A percentile compares a stretch with the other conserved stretches of the same genome.
These are phyloP conservation scores for Helicocarpus griseus DNA, from an alignment of 2,329 filamentous ascomycete species.

Conservation along the genomic window DNA sequence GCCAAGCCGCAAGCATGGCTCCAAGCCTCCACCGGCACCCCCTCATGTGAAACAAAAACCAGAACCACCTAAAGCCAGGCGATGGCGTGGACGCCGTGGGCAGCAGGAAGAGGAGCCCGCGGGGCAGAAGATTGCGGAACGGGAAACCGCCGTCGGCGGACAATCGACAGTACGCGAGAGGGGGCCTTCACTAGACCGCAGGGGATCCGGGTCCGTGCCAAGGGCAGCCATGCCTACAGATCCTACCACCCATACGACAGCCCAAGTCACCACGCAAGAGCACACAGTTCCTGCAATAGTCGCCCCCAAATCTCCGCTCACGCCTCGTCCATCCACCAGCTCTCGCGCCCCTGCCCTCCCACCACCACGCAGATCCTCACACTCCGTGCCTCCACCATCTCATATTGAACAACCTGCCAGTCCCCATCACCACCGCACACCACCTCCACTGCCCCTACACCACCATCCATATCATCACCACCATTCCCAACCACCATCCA, in stretches of 20 bases:
- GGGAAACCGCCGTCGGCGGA: neutral
- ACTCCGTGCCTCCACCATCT: conserved; percentile 16
- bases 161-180: neutral
- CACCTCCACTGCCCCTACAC: conserved; percentile 9
- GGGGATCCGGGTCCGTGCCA: conserved; percentile 2
- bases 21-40: neutral
- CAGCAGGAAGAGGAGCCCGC: conserved; percentile 21
- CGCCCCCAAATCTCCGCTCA: conserved; percentile 1
- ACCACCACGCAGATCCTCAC: conserved; percentile 30
- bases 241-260: neutral
- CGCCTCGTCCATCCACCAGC: conserved; percentile 2
- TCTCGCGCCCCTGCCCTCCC: conserved; percentile 30
- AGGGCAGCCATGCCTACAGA: conserved; percentile 1
- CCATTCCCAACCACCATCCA: neutral
- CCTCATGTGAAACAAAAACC: conserved; percentile 25
- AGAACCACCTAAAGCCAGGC: conserved; percentile 33
- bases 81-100: conserved; percentile 31
- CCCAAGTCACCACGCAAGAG: neutral
- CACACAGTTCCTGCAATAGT: neutral
- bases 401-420: conserved; percentile 9
- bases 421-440: conserved; percentile 10
- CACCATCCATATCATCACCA: conserved; percentile 5
- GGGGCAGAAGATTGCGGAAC: conserved; percentile 4
- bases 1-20: conserved; percentile 51
- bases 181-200: conserved; percentile 3